These are phyloP conservation scores for Camellia japonica DNA, from an alignment of 148 eudicot genomes.

Conservation along the genomic window DNA sequence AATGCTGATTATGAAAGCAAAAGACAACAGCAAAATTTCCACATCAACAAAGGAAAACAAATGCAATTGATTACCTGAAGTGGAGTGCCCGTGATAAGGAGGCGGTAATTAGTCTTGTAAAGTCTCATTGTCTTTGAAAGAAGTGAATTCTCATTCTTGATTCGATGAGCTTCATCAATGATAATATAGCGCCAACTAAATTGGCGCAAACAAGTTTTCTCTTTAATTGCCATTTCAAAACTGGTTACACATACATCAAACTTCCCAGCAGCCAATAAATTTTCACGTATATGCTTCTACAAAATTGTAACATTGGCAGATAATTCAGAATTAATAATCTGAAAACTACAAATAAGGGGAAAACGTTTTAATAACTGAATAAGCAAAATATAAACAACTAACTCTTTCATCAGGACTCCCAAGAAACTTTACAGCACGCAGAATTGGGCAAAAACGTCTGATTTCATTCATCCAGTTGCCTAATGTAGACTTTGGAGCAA, in stretches of 20 bases:
- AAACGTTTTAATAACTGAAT: not conserved
- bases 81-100: constrained; percentile 96
- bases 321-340: not conserved
- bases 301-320: constrained; percentile 4
- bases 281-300: constrained; percentile 88
- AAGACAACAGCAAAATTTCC: not conserved
- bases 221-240: constrained; percentile 98
- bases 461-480: constrained; percentile 99
- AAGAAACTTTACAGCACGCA: constrained; percentile 87
- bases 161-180: constrained; percentile 98
- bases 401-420: constrained; percentile 98
- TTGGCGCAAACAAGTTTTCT: constrained; percentile 74
- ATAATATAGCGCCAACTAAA: constrained; percentile 98
- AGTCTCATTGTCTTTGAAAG: constrained; percentile 98
- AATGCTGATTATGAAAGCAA: too few relatives aligned
- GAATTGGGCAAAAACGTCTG: constrained; percentile 79
- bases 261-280: constrained; percentile 87
- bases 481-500: constrained; percentile 98
- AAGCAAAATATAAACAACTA: constrained; percentile 19
- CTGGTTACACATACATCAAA: constrained; percentile 99
- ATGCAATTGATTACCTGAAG: constrained; percentile 75
- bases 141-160: constrained; percentile 97
- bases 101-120: constrained; percentile 85
- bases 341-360: not conserved
- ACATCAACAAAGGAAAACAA: not conserved